A percentile compares a stretch with the other conserved stretches of the same genome.
Evolutionary conservation across 1,284 basidiomycete genomes (phyloP).

Genomic region (Irpex sp.): DNA sequence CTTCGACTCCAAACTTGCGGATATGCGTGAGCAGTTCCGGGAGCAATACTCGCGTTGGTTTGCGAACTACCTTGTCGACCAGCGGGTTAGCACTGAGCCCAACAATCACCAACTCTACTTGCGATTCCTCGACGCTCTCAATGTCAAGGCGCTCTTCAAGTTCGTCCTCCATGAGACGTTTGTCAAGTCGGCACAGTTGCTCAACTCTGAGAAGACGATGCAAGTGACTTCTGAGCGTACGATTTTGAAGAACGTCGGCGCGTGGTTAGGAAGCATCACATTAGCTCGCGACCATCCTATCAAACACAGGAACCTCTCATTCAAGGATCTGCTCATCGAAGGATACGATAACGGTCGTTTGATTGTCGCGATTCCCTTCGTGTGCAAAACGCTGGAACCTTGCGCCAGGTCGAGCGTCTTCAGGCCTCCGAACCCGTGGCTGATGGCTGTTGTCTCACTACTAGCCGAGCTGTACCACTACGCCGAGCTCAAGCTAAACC

Average conservation of each 20-base stretch:
- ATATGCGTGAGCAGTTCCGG: conserved; percentile 81
- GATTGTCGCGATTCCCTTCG: conserved; percentile 95
- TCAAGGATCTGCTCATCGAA: conserved; percentile 95
- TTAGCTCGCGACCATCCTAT: conserved; percentile 92
- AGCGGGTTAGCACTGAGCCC: conserved; percentile 93
- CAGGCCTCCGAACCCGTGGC: conserved; percentile 96
- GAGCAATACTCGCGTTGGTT: conserved; percentile 92
- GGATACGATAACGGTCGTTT: conserved; percentile 92
- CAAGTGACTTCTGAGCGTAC: conserved; percentile 83
- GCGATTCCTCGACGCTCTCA: conserved; percentile 85
- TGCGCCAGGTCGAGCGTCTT: conserved; percentile 90
- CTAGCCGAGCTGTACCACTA: conserved; percentile 96
- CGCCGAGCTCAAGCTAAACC: conserved; percentile 93
- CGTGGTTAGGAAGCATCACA: conserved; percentile 94
- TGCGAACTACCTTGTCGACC: conserved; percentile 94
- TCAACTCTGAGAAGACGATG: conserved; percentile 93
- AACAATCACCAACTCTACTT: conserved; percentile 98
- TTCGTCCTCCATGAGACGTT: conserved; percentile 94
- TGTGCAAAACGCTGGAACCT: conserved; percentile 95
- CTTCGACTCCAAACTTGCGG: conserved; percentile 82
- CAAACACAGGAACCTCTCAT: conserved; percentile 89
- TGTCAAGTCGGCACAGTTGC: conserved; percentile 78
- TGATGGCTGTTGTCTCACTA: conserved; percentile 92
- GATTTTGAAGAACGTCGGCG: conserved; percentile 90
- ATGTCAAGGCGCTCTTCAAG: conserved; percentile 60